A percentile compares a stretch with the other conserved stretches of the same genome.
Conservation (phyloP, 768 basidiomycete genomes). For the Psilocybe cyanescens region DNA sequence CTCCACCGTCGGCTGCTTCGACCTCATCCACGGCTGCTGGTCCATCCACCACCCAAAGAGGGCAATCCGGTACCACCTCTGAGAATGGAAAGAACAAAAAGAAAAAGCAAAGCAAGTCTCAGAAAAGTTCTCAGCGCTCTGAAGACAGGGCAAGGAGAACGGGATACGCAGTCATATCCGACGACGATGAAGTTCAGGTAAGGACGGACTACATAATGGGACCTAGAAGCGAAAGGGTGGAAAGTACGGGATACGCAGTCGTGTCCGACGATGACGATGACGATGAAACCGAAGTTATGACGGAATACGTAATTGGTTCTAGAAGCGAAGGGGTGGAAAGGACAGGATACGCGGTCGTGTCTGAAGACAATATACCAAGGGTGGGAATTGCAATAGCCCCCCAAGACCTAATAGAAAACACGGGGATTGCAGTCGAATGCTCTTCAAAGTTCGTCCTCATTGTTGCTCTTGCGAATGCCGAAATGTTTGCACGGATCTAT, state of each 20-base stretch:
- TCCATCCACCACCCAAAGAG: neutral
- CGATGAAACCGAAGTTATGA: too few relatives aligned
- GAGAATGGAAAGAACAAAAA: too few relatives aligned
- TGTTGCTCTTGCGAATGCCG: slow-evolving; percentile 11
- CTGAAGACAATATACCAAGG: neutral
- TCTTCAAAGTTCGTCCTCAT: slow-evolving; percentile 17
- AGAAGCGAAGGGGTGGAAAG: neutral
- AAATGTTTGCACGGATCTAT: slow-evolving; percentile 7
- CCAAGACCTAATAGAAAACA: neutral
- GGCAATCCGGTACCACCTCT: neutral
- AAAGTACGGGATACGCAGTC: too few relatives aligned
- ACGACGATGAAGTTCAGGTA: neutral
- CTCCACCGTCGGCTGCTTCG: neutral
- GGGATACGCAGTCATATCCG: neutral
- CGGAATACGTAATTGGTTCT: too few relatives aligned
- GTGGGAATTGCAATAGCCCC: neutral
- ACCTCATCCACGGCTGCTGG: neutral
- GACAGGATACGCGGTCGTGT: neutral
- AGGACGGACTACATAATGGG: neutral
- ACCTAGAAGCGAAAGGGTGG: too few relatives aligned
- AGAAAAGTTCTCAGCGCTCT: neutral
- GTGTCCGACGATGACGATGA: too few relatives aligned
- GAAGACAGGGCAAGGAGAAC: neutral
- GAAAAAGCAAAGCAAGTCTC: neutral
- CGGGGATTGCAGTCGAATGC: neutral